Conservation (phyloP, 2,329 filamentous ascomycete species). For the Amauroascus verrucosus region DNA sequence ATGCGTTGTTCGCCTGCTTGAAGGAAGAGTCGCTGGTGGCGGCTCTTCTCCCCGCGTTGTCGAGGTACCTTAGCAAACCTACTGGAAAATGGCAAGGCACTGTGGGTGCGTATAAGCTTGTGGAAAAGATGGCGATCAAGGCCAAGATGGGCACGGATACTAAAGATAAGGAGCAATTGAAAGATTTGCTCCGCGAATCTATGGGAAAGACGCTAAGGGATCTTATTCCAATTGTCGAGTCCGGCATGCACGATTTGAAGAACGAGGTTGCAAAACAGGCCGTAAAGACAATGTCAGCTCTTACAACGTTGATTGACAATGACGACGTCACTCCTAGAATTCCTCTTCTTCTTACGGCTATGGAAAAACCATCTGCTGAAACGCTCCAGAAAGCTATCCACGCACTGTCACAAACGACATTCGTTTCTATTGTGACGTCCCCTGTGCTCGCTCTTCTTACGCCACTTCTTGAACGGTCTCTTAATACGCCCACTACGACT, state of each 20-base stretch:
- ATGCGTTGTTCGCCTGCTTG: conserved; percentile 72
- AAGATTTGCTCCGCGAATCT: conserved; percentile 78
- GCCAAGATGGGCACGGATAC: conserved; percentile 75
- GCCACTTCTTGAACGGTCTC: conserved; percentile 81
- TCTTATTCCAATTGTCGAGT: conserved; percentile 23
- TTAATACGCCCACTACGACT: conserved; percentile 80
- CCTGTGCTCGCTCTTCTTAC: conserved; percentile 90
- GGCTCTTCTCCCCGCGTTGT: conserved; percentile 67
- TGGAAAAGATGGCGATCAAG: conserved; percentile 92
- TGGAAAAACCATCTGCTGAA: conserved; percentile 84
- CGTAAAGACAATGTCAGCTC: conserved; percentile 79
- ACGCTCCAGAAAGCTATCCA: conserved; percentile 93
- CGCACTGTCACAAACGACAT: conserved; percentile 94
- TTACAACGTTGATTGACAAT: conserved; percentile 85
- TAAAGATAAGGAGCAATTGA: conserved; percentile 73
- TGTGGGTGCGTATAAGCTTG: conserved; percentile 70
- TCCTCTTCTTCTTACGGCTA: conserved; percentile 82
- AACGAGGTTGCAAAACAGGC: conserved; percentile 72
- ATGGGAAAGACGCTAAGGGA: conserved; percentile 62
- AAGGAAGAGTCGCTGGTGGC: conserved; percentile 72
- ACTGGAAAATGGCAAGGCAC: conserved; percentile 97
- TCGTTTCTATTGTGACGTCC: conserved; percentile 90
- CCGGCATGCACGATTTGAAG: conserved; percentile 95
- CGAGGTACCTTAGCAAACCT: conserved; percentile 65
- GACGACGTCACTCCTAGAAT: conserved; percentile 92